Conservation (phyloP, 805 yeast genomes). For the Candida palmyrensis region DNA sequence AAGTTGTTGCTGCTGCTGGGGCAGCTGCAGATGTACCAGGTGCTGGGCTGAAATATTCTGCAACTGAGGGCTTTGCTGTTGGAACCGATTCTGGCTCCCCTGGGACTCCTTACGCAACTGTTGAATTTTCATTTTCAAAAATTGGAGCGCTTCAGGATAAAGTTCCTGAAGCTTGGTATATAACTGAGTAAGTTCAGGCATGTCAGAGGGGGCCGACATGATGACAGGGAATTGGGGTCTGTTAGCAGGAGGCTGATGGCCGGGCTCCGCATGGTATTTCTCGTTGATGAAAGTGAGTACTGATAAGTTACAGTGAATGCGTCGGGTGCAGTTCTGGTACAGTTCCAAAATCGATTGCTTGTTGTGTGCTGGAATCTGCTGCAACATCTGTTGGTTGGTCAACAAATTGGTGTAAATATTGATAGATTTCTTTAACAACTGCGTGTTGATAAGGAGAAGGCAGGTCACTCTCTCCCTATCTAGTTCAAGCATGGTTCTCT, state of each 20-base stretch:
- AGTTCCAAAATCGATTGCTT: conserved; percentile 28
- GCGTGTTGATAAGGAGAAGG: conserved; percentile 36
- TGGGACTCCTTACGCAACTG: conserved; percentile 31
- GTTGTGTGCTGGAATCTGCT: conserved; percentile 22
- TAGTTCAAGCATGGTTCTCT: conserved; percentile 5
- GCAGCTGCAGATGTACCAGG: conserved; percentile 9
- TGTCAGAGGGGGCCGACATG: conserved; percentile 49
- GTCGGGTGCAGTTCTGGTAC: conserved; percentile 35
- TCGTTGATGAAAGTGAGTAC: conserved; percentile 36
- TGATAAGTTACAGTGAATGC: conserved; percentile 38
- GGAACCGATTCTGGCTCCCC: conserved; percentile 1
- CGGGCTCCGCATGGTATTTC: conserved; percentile 28
- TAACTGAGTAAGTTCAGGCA: conserved; percentile 47
- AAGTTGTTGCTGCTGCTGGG: conserved; percentile 7
- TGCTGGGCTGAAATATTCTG: conserved; percentile 6
- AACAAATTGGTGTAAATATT: conserved; percentile 29
- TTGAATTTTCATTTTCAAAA: conserved; percentile 33
- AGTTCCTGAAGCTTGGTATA: conserved; percentile 44
- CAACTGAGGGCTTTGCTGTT: conserved; percentile 5
- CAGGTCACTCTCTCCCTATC: conserved; percentile 40
- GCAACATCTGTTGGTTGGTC: conserved; percentile 30
- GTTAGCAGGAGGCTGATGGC: conserved; percentile 20
- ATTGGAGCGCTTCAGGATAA: conserved; percentile 51
- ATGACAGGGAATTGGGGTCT: conserved; percentile 42
- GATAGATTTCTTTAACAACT: conserved; percentile 37